A percentile compares a stretch with the other conserved stretches of the same genome.
Evolutionary conservation across 2,329 filamentous ascomycete genomes (phyloP).

Genomic region (Torrubiella hemipterigena): DNA sequence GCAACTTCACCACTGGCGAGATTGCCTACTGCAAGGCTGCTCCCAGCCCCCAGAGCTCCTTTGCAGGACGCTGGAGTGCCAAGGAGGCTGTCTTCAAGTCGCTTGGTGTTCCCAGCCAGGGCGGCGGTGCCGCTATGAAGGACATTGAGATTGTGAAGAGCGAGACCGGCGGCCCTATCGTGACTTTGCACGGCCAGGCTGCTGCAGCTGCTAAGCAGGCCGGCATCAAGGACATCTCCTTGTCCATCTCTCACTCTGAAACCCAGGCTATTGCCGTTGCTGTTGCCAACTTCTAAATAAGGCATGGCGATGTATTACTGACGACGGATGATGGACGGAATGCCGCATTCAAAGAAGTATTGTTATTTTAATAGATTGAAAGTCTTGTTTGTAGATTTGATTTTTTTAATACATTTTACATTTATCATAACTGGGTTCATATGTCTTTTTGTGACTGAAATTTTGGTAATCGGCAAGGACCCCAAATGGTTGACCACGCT

Average conservation of each 20-base stretch:
- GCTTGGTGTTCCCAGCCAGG: slow-evolving; percentile 73
- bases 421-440: too few relatives aligned
- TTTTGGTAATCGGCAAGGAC: too few relatives aligned
- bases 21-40: slow-evolving; percentile 77
- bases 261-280: slow-evolving; percentile 91
- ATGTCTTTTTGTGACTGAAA: too few relatives aligned
- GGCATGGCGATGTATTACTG: slow-evolving; percentile 2
- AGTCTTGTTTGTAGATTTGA: slow-evolving; percentile 1
- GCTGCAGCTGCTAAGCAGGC: slow-evolving; percentile 72
- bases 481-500: too few relatives aligned
- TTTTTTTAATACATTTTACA: too few relatives aligned
- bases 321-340: too few relatives aligned
- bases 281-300: slow-evolving; percentile 59
- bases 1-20: slow-evolving; percentile 83
- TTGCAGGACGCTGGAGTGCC: slow-evolving; percentile 90
- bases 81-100: slow-evolving; percentile 99
- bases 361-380: slow-evolving; percentile 4
- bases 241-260: slow-evolving; percentile 95
- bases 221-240: slow-evolving; percentile 76
- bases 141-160: slow-evolving; percentile 88
- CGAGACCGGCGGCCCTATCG: slow-evolving; percentile 69
- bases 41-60: slow-evolving; percentile 73
- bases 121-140: slow-evolving; percentile 78
- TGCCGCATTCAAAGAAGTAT: neutral
- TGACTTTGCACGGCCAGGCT: slow-evolving; percentile 78